These are phyloP conservation scores for Wickerhamomyces mucosus DNA, from an alignment of 805 yeast species.

Conservation along the genomic window DNA sequence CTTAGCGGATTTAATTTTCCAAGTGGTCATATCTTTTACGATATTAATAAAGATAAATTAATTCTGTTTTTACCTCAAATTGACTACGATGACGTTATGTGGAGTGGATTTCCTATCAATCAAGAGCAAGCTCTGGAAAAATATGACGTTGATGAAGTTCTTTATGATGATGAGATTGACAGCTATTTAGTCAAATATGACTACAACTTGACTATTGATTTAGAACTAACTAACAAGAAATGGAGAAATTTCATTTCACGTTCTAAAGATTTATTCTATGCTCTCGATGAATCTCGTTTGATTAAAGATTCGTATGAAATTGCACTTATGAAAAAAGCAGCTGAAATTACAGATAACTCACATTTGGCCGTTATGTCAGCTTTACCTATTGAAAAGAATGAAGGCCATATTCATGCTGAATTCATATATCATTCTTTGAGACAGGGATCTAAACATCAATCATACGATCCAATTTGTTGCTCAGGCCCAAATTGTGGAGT, in stretches of 20 bases:
- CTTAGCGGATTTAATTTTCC: slow-evolving; percentile 77
- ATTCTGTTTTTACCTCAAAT: slow-evolving; percentile 74
- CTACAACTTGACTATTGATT: slow-evolving; percentile 43
- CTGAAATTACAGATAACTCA: slow-evolving; percentile 76
- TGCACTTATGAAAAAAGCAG: slow-evolving; percentile 66
- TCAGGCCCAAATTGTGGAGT: slow-evolving; percentile 89
- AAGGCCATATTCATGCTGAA: slow-evolving; percentile 92
- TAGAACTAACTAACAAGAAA: slow-evolving; percentile 31
- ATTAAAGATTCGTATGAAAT: slow-evolving; percentile 82
- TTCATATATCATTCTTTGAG: slow-evolving; percentile 88
- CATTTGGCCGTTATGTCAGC: slow-evolving; percentile 93
- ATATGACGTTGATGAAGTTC: slow-evolving; percentile 78
- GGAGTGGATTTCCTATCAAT: slow-evolving; percentile 86
- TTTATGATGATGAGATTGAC: slow-evolving; percentile 45
- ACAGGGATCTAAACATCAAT: slow-evolving; percentile 83
- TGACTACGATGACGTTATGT: slow-evolving; percentile 85
- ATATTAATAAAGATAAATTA: slow-evolving; percentile 42
- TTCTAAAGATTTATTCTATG: slow-evolving; percentile 43
- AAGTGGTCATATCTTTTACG: slow-evolving; percentile 61
- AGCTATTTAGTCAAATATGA: slow-evolving; percentile 19
- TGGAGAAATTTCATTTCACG: slow-evolving; percentile 30
- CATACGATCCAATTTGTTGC: slow-evolving; percentile 95
- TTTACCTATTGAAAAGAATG: slow-evolving; percentile 75
- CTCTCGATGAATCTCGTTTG: slow-evolving; percentile 80
- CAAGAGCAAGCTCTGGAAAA: slow-evolving; percentile 51